Percentiles rank a stretch among this genome's conserved stretches.
Conservation (phyloP, 805 yeast genomes). For the Candida chilensis region DNA sequence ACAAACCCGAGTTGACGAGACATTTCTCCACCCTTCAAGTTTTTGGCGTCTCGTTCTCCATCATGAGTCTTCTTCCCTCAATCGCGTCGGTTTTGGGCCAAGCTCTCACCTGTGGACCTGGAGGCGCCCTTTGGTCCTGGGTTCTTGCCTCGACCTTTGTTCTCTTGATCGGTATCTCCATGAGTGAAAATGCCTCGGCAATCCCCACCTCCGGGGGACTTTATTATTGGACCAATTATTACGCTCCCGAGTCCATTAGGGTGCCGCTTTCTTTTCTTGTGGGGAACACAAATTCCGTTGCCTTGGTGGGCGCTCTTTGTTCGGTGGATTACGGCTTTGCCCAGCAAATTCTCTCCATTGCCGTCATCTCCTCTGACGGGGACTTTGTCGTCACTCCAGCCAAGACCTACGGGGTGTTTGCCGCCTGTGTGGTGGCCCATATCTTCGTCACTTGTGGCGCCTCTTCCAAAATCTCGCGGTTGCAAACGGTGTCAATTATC, state of each 20-base stretch:
- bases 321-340: conserved; percentile 21
- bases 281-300: conserved; percentile 19
- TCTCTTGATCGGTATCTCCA: conserved; percentile 15
- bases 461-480: conserved; percentile 12
- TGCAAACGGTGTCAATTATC: conserved; percentile 16
- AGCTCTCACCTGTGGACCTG: conserved; percentile 18
- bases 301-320: conserved; percentile 19
- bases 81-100: conserved; percentile 14
- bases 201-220: conserved; percentile 22
- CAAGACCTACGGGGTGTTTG: conserved; percentile 19
- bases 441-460: conserved; percentile 13
- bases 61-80: conserved; percentile 22
- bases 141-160: conserved; percentile 14
- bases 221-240: conserved; percentile 29
- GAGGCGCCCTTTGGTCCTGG: conserved; percentile 22
- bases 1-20: conserved; percentile 20
- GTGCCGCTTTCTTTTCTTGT: conserved; percentile 11
- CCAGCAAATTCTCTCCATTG: conserved; percentile 14
- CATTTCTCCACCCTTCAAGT: conserved; percentile 18
- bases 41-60: conserved; percentile 22
- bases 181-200: conserved; percentile 16
- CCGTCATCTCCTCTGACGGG: conserved; percentile 18
- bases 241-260: conserved; percentile 25
- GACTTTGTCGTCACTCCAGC: conserved; percentile 15
- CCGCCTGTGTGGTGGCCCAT: conserved; percentile 15